Percentiles rank a stretch among this genome's conserved stretches.
These are phyloP conservation scores for Neurospora hispaniola DNA, from an alignment of 495 filamentous ascomycete species.

Conservation along the genomic window DNA sequence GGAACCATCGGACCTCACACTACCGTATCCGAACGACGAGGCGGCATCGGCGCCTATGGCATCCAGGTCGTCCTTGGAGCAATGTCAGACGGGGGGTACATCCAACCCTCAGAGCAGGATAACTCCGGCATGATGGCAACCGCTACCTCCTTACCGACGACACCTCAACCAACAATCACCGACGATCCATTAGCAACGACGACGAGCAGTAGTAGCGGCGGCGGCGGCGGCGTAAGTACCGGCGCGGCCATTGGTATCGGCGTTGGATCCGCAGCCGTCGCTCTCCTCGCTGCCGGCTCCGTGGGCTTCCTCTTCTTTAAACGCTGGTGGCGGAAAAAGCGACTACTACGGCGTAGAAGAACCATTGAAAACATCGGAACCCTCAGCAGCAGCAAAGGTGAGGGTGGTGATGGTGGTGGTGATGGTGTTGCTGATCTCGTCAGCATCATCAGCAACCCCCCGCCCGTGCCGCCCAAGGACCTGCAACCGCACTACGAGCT, in stretches of 20 bases:
- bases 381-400: background rate
- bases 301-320: slow-evolving; percentile 15
- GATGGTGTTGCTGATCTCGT: background rate
- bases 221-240: slow-evolving; percentile 13
- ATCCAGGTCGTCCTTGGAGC: slow-evolving; percentile 17
- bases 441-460: background rate
- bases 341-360: background rate
- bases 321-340: slow-evolving; percentile 11
- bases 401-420: background rate
- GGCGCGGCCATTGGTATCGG: slow-evolving; percentile 19
- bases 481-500: slow-evolving; percentile 13
- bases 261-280: slow-evolving; percentile 16
- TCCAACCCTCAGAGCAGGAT: background rate
- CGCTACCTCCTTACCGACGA: background rate
- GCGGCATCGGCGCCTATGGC: slow-evolving; percentile 15
- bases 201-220: background rate
- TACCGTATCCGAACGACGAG: slow-evolving; percentile 6
- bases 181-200: background rate
- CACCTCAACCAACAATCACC: background rate
- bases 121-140: background rate
- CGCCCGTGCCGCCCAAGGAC: slow-evolving; percentile 20
- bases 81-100: background rate
- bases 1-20: slow-evolving; percentile 6
- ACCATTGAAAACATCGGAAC: background rate
- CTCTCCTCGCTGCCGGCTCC: slow-evolving; percentile 6